Conservation (phyloP, 208 protist species). For the Wallacemonas collosoma region DNA sequence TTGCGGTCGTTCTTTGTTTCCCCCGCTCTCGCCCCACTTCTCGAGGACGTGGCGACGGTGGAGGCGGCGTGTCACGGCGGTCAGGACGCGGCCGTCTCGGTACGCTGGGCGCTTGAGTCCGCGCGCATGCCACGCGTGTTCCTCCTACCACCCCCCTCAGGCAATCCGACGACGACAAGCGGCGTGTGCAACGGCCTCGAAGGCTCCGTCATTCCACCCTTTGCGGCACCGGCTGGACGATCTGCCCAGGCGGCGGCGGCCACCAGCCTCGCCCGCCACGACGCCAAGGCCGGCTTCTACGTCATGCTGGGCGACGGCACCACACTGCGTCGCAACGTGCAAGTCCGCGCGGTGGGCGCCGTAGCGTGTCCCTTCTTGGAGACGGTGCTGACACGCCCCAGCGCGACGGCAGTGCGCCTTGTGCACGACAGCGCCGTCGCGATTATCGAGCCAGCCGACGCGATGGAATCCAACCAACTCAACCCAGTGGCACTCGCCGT, state of each 20-base stretch:
- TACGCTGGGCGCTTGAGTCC: conserved; percentile 73
- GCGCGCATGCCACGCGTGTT: conserved; percentile 73
- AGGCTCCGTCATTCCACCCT: neutral
- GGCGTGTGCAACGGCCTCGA: neutral
- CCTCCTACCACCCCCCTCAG: conserved; percentile 29
- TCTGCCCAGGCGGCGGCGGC: neutral
- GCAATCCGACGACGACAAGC: no score
- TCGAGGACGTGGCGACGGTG: conserved; percentile 31
- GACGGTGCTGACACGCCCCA: conserved; percentile 61
- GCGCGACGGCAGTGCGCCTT: conserved; percentile 60
- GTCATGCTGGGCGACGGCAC: conserved; percentile 77
- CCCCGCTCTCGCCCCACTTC: conserved; percentile 31
- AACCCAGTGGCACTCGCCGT: conserved; percentile 55
- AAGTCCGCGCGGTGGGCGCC: conserved; percentile 2
- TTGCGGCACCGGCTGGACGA: neutral
- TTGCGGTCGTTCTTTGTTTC: conserved; percentile 12
- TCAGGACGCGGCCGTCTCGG: neutral
- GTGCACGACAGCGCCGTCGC: conserved; percentile 64
- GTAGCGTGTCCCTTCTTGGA: conserved; percentile 36
- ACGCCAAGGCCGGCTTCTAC: conserved; percentile 43
- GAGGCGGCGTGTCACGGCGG: conserved; percentile 22
- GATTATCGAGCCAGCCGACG: conserved; percentile 70
- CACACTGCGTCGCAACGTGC: conserved; percentile 44
- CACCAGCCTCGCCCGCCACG: neutral
- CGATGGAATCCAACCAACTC: conserved; percentile 32